phyloP scores from a whole-genome alignment of 2,329 filamentous ascomycete genomes.

The Penicillium sp. region DNA sequence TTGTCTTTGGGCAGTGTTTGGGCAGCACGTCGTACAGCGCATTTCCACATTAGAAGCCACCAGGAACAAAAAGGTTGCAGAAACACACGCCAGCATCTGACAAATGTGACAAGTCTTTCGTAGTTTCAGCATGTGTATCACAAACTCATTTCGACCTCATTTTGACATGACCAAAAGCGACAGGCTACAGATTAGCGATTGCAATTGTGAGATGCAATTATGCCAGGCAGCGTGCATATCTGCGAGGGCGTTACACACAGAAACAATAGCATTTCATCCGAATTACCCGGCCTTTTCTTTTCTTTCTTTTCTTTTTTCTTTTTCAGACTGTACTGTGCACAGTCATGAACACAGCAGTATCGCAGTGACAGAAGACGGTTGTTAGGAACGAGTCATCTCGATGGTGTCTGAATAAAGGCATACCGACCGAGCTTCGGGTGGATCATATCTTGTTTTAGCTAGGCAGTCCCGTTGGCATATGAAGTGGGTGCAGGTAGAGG shows the following conservation, averaged over 20 bases:
- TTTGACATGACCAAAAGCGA: background rate
- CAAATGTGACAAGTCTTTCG: conserved; percentile 1
- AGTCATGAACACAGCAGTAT: background rate
- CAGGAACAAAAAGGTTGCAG: background rate
- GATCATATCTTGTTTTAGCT: background rate
- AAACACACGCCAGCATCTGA: background rate
- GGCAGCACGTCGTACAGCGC: conserved; percentile 5
- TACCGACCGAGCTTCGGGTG: background rate
- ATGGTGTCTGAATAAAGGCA: background rate
- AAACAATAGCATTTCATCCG: background rate
- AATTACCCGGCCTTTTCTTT: background rate
- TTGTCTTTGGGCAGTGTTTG: background rate
- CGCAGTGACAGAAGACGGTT: background rate
- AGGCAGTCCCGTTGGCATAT: background rate
- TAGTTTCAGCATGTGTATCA: background rate
- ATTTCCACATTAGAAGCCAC: background rate
- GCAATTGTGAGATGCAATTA: background rate
- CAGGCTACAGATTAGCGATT: background rate
- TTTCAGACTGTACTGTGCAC: background rate
- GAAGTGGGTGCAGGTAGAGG: background rate
- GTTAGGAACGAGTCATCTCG: background rate
- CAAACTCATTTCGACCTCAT: background rate
- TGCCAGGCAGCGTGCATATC: background rate
- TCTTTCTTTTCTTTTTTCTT: too few species aligned
- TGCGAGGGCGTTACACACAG: background rate